Evolutionary conservation across 2,329 filamentous ascomycete genomes (phyloP), one percentile per base, ranked within the genome.

Genomic region (Cercospora beticola): DNA sequence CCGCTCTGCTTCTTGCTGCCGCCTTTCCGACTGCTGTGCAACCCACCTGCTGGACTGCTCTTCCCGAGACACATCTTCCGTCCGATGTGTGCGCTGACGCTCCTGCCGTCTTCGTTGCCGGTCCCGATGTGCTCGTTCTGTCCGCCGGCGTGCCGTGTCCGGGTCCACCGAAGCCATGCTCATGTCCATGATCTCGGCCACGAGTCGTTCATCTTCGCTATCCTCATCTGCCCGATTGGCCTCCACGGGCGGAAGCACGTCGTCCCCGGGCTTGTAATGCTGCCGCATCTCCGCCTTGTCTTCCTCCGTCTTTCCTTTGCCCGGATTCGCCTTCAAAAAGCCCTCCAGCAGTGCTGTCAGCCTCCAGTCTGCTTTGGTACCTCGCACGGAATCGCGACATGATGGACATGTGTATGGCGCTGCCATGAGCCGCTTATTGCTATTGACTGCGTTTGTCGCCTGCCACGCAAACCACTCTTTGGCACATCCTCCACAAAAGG

Each of bases 381-480:
- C 92, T 71, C 94, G 90, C 69, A 99, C 94, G 12, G 86, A 82
- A 57, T 93, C 92, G 72, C 95, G 92, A 82, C 95, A 99, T 81
- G 93, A 91, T 49, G 95, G 95, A 82, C 95, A 99, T 57, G 93
- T 97, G 79, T 93, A 97, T 57, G 85, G 86, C 64, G 85, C 82
- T 3, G 75, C 83, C 69, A 75, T 85, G 18, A 43, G 46, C 6
- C 72, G 70, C 31, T 69, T 68, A 43, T 30, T 67, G 31, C 57
- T 69, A 40, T 63, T 67, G 71, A 86, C 86, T 54, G 86, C 86
- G 14, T 85, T 84, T 31, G 85, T 83, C 43, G 89, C 89, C 79
- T 97, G 93, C 80, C 89, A 95, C 71, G 85, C 83, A 79, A 98
- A 99, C 95, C 95, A 99, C 83, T 97, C 93, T 80, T 97, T 97